A percentile compares a stretch with the other conserved stretches of the same genome.
Conservation (phyloP, 257 asterid species). For the Salvia splendens region DNA sequence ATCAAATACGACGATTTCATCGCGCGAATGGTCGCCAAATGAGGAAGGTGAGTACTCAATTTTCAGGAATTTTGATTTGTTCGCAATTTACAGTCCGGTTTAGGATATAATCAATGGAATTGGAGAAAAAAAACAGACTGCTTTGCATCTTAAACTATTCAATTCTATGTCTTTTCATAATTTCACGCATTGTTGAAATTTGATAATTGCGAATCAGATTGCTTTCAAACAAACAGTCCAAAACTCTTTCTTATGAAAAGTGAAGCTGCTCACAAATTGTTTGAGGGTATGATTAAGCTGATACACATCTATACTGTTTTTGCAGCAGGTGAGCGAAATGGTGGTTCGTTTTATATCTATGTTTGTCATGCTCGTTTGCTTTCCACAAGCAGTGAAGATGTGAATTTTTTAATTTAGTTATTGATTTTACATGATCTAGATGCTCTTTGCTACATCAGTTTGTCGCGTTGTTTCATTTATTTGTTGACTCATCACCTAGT, state of each 20-base stretch:
- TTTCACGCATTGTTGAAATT: no score
- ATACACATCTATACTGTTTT: neutral
- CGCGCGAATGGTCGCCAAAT: conserved; percentile 93
- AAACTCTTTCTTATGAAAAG: no score
- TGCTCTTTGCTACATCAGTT: no score
- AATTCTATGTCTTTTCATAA: no score
- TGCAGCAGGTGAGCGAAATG: conserved; percentile 45
- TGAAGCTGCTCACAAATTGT: neutral
- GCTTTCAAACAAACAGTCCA: no score
- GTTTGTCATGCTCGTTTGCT: conserved; percentile 29
- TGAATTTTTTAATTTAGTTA: conserved; percentile 24
- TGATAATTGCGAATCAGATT: no score
- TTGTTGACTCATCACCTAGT: no score
- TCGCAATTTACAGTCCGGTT: conserved; percentile 17
- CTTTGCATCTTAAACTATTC: no score
- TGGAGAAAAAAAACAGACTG: no score
- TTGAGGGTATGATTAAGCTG: neutral
- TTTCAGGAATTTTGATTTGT: neutral
- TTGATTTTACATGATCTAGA: neutral
- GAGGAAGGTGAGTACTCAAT: conserved; percentile 36
- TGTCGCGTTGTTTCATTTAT: no score
- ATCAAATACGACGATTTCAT: conserved; percentile 93
- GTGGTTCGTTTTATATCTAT: conserved; percentile 1
- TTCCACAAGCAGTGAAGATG: conserved; percentile 31
- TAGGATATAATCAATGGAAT: no score